phyloP scores from a whole-genome alignment of 2,329 filamentous ascomycete genomes.

The Fusarium staphyleae region DNA sequence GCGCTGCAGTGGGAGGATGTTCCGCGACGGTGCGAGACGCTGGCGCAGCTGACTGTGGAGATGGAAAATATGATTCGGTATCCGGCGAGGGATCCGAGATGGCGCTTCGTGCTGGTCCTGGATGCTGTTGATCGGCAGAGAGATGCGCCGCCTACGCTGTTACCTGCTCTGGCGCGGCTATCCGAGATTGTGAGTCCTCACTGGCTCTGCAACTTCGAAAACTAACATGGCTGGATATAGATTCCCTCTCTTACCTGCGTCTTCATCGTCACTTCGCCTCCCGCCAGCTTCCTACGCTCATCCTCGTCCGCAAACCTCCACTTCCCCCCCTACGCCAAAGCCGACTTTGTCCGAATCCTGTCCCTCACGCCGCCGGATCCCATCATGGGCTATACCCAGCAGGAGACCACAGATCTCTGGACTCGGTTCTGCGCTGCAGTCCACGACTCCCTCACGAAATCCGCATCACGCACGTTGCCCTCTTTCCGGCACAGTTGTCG shows the following conservation, averaged over 20 bases:
- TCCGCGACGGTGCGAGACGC: slow-evolving; percentile 76
- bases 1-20: slow-evolving; percentile 57
- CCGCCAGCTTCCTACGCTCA: slow-evolving; percentile 72
- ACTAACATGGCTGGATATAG: slow-evolving; percentile 52
- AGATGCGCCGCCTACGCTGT: slow-evolving; percentile 78
- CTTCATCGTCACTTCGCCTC: slow-evolving; percentile 77
- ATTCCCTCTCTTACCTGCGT: slow-evolving; percentile 80
- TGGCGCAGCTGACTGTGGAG: slow-evolving; percentile 78
- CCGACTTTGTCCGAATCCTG: slow-evolving; percentile 80
- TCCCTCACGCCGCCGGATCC: slow-evolving; percentile 56
- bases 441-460: slow-evolving; percentile 84
- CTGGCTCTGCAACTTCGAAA: not conserved
- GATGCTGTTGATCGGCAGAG: slow-evolving; percentile 87
- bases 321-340: slow-evolving; percentile 84
- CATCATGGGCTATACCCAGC: slow-evolving; percentile 58
- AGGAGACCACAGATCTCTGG: slow-evolving; percentile 74
- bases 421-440: slow-evolving; percentile 81
- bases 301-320: slow-evolving; percentile 77
- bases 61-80: slow-evolving; percentile 69
- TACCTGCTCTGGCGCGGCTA: slow-evolving; percentile 81
- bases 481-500: slow-evolving; percentile 74
- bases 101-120: slow-evolving; percentile 81
- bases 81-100: slow-evolving; percentile 45
- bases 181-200: slow-evolving; percentile 73
- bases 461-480: slow-evolving; percentile 80